Conservation (phyloP, 352 stramenopile genomes). For the Globisporangium cylindrosporum region DNA sequence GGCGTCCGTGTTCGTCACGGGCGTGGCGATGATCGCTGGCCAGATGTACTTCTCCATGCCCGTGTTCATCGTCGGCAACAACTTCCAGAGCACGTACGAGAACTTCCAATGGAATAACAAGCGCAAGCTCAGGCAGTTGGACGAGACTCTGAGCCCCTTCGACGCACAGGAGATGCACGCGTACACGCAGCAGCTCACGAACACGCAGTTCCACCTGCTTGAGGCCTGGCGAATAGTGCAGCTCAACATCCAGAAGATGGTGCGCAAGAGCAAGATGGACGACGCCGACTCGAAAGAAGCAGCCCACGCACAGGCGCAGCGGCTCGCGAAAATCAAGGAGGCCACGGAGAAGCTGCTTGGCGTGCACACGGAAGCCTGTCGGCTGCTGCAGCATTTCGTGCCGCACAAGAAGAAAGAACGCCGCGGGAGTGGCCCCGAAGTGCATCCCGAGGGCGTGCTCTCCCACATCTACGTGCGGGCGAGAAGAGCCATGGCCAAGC, state of each 20-base stretch:
- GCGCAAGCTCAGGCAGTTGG: constrained; percentile 43
- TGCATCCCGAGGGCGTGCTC: constrained; percentile 28
- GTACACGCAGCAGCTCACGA: constrained; percentile 48
- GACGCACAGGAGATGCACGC: constrained; percentile 41
- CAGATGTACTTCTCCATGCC: constrained; percentile 83
- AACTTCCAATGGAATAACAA: constrained; percentile 56
- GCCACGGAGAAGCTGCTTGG: constrained; percentile 34
- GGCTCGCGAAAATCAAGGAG: constrained; percentile 47
- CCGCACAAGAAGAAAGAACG: constrained; percentile 40
- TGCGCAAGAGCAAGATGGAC: constrained; percentile 18
- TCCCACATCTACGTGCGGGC: constrained; percentile 48
- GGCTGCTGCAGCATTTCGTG: constrained; percentile 47
- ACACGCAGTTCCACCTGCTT: constrained; percentile 62
- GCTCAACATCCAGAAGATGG: constrained; percentile 36
- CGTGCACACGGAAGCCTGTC: constrained; percentile 37
- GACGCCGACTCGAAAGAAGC: constrained; percentile 24
- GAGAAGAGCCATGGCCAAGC: constrained; percentile 15
- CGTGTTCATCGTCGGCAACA: constrained; percentile 72
- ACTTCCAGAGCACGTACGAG: constrained; percentile 65
- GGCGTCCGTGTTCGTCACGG: constrained; percentile 42
- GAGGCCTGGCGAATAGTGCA: constrained; percentile 45
- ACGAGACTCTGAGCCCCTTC: constrained; percentile 55
- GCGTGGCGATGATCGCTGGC: constrained; percentile 69
- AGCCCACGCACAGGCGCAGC: constrained; percentile 30
- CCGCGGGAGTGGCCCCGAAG: neutral